Evolutionary conservation across 2,329 filamentous ascomycete genomes (phyloP).

Genomic region (Diaporthe vaccinii): DNA sequence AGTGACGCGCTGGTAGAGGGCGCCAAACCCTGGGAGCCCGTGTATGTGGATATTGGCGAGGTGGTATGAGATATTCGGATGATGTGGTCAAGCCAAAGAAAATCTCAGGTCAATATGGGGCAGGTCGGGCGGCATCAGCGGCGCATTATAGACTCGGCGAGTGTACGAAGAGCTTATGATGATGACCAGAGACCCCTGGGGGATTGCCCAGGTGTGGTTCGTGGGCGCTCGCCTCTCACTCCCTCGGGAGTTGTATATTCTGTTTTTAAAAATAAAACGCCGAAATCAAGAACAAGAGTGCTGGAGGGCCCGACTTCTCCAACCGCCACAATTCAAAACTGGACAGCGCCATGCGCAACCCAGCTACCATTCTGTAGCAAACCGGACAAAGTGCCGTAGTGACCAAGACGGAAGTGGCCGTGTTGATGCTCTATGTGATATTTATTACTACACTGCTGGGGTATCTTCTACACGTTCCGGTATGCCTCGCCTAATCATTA

Average conservation of each 20-base stretch:
- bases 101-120: constrained; percentile 5
- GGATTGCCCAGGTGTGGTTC: neutral
- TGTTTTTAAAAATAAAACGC: constrained; percentile 10
- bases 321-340: neutral
- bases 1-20: constrained; percentile 76
- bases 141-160: constrained; percentile 37
- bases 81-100: constrained; percentile 1
- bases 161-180: constrained; percentile 29
- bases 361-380: neutral
- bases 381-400: neutral
- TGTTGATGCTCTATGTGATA: neutral
- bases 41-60: constrained; percentile 79
- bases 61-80: constrained; percentile 62
- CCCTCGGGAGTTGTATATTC: constrained; percentile 40
- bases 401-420: neutral
- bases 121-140: constrained; percentile 22
- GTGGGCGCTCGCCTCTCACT: constrained; percentile 31
- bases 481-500: neutral
- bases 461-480: constrained; percentile 29
- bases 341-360: neutral
- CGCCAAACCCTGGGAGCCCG: constrained; percentile 74
- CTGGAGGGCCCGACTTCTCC: neutral
- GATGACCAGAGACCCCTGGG: constrained; percentile 14
- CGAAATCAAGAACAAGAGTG: constrained; percentile 3
- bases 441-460: constrained; percentile 7